Evolutionary conservation across 2,329 filamentous ascomycete species (phyloP).

Genomic region (Cladophialophora carrionii): DNA sequence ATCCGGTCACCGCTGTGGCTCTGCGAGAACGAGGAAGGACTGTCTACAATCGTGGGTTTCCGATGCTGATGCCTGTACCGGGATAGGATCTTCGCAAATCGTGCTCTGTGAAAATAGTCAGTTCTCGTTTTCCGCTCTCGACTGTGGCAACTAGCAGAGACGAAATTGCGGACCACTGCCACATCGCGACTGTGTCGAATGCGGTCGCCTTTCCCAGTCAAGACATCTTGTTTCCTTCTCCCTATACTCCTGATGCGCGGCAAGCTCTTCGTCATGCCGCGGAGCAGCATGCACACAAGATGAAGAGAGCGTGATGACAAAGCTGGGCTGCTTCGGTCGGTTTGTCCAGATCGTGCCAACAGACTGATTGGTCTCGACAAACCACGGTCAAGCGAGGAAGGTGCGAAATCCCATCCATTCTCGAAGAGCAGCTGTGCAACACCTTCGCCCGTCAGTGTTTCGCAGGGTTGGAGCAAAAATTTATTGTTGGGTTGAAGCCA

Average conservation of each 20-base stretch:
- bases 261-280: constrained; percentile 1
- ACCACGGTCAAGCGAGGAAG: neutral
- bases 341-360: constrained; percentile 23
- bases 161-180: constrained; percentile 15
- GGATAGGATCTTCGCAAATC: neutral
- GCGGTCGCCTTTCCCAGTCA: constrained; percentile 15
- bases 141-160: constrained; percentile 16
- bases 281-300: constrained; percentile 4
- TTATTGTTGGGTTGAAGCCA: constrained; percentile 10
- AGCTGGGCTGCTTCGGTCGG: constrained; percentile 11
- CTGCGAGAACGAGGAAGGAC: neutral
- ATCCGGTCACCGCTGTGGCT: neutral
- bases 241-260: neutral
- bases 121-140: constrained; percentile 19
- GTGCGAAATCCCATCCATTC: constrained; percentile 8
- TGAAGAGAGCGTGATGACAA: constrained; percentile 11
- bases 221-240: neutral
- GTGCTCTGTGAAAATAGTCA: neutral
- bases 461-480: constrained; percentile 21
- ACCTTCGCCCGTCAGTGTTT: constrained; percentile 19
- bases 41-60: constrained; percentile 1
- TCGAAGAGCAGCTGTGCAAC: constrained; percentile 23
- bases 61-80: neutral
- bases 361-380: constrained; percentile 16
- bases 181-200: constrained; percentile 10